phyloP scores from a whole-genome alignment of 805 yeast species.

The Candida caryicola region DNA sequence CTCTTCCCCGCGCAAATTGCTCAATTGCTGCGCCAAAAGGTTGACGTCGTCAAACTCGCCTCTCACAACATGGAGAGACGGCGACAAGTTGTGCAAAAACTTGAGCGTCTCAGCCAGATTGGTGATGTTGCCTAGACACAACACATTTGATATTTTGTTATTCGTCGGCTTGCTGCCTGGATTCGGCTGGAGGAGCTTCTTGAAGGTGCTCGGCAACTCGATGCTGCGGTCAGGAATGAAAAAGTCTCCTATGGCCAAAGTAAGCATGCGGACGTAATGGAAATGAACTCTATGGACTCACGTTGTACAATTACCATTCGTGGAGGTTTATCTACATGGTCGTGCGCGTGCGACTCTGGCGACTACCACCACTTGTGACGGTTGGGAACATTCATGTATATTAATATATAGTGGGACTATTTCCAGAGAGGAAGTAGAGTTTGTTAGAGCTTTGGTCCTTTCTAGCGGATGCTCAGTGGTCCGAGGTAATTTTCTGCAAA shows the following conservation, averaged over 20 bases:
- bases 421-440: too few relatives aligned
- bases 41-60: constrained; percentile 74
- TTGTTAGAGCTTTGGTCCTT: too few relatives aligned
- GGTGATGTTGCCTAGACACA: constrained; percentile 81
- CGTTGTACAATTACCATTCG: too few relatives aligned
- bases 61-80: constrained; percentile 70
- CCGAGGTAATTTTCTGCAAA: constrained; percentile 47
- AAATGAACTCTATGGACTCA: too few relatives aligned
- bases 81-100: constrained; percentile 65
- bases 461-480: constrained; percentile 26
- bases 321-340: not conserved
- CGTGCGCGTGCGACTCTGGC: too few relatives aligned
- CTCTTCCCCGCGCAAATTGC: constrained; percentile 13
- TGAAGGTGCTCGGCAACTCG: constrained; percentile 61
- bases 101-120: constrained; percentile 60
- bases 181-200: constrained; percentile 72
- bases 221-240: constrained; percentile 85
- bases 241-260: constrained; percentile 81
- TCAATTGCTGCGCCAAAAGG: constrained; percentile 32
- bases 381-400: too few relatives aligned
- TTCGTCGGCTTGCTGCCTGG: constrained; percentile 35
- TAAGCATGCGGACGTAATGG: constrained; percentile 30
- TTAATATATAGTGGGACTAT: too few relatives aligned
- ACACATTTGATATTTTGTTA: constrained; percentile 76
- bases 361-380: too few relatives aligned